Percentiles rank a stretch among this genome's conserved stretches.
Evolutionary conservation across 768 basidiomycete species (phyloP).

Genomic region (Boletus huronensis): DNA sequence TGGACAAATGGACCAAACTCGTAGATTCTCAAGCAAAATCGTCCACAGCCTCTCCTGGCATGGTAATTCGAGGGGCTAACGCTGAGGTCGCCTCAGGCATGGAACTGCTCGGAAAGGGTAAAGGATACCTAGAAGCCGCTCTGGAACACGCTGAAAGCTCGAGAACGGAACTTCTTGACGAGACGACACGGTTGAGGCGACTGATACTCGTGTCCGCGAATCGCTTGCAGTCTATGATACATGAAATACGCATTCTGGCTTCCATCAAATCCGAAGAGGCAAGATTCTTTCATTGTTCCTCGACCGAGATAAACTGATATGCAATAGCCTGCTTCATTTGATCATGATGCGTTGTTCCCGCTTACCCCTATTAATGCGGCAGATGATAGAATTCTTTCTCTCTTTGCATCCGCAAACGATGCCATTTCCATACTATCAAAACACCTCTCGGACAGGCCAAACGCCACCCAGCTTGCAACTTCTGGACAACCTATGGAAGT

Average conservation of each 20-base stretch:
- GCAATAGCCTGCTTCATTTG: slow-evolving; percentile 43
- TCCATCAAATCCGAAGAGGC: slow-evolving; percentile 50
- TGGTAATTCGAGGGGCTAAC: slow-evolving; percentile 50
- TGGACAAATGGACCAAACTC: slow-evolving; percentile 73
- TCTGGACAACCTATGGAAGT: slow-evolving; percentile 20
- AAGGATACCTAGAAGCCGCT: slow-evolving; percentile 59
- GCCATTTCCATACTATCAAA: slow-evolving; percentile 32
- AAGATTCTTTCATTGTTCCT: slow-evolving; percentile 14
- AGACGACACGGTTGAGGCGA: slow-evolving; percentile 59
- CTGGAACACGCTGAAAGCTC: slow-evolving; percentile 73
- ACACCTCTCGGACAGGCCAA: slow-evolving; percentile 16
- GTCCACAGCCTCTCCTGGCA: slow-evolving; percentile 44
- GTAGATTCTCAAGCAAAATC: slow-evolving; percentile 65
- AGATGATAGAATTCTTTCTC: slow-evolving; percentile 42
- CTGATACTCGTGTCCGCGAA: slow-evolving; percentile 63
- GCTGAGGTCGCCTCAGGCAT: slow-evolving; percentile 44
- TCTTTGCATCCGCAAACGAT: slow-evolving; percentile 43
- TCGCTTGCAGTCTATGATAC: slow-evolving; percentile 54
- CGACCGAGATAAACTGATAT: slow-evolving; percentile 7
- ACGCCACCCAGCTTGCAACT: slow-evolving; percentile 8
- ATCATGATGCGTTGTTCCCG: slow-evolving; percentile 50
- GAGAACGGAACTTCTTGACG: slow-evolving; percentile 55
- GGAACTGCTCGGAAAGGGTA: slow-evolving; percentile 46
- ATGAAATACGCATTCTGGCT: slow-evolving; percentile 41
- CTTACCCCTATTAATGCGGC: slow-evolving; percentile 48